phyloP scores from a whole-genome alignment of 2,329 filamentous ascomycete species.

The Cryphonectria parasitica region DNA sequence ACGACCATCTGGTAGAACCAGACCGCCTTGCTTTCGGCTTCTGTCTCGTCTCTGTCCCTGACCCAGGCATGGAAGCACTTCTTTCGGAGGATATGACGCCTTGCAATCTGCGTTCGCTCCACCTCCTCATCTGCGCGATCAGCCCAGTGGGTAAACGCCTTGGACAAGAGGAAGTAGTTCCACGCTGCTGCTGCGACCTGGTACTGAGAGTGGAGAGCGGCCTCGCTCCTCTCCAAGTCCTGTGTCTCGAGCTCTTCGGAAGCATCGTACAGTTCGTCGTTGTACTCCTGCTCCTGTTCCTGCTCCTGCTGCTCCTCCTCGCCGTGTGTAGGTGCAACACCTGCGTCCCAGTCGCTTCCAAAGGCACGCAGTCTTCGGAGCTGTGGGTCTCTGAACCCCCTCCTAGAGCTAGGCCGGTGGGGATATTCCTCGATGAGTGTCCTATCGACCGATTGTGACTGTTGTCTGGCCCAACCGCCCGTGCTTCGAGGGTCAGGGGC shows the following conservation, averaged over 20 bases:
- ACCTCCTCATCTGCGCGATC: conserved; percentile 66
- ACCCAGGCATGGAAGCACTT: conserved; percentile 73
- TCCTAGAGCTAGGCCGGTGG: conserved; percentile 14
- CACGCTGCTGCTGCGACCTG: conserved; percentile 57
- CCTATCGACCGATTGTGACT: conserved; percentile 25
- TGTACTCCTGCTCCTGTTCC: conserved; percentile 37
- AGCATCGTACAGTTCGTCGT: conserved; percentile 22
- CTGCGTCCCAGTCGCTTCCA: conserved; percentile 17
- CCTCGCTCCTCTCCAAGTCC: conserved; percentile 29
- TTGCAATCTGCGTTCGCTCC: conserved; percentile 67
- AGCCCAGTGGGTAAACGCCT: conserved; percentile 72
- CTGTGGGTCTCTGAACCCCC: conserved; percentile 15
- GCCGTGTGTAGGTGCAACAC: neutral
- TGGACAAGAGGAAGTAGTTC: conserved; percentile 67
- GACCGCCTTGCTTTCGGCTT: conserved; percentile 59
- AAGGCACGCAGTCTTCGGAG: conserved; percentile 12
- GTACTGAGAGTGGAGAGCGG: conserved; percentile 25
- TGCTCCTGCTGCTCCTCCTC: conserved; percentile 37
- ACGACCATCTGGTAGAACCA: conserved; percentile 37
- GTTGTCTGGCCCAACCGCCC: conserved; percentile 14
- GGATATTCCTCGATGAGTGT: conserved; percentile 26
- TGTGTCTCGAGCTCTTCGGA: conserved; percentile 25
- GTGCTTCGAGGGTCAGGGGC: conserved; percentile 1
- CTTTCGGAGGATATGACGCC: conserved; percentile 70
- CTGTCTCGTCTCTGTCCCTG: conserved; percentile 50